A percentile compares a stretch with the other conserved stretches of the same genome.
Conservation (phyloP, 2,329 filamentous ascomycete genomes). For the Ophiosphaerella narmari region DNA sequence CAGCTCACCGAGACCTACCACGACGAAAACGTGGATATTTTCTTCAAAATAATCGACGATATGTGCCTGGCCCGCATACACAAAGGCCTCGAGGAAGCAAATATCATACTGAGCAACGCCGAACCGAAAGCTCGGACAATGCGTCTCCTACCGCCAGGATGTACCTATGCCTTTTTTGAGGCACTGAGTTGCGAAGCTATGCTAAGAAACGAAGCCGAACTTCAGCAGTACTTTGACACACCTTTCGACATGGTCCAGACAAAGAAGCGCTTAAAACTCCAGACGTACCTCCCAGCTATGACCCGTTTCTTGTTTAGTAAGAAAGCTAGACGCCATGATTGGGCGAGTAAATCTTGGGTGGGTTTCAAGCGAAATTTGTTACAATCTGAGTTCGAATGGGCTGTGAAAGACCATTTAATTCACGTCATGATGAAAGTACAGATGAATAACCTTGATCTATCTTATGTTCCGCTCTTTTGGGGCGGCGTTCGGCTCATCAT, state of each 20-base stretch:
- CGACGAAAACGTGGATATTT: conserved; percentile 50
- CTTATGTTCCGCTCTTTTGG: conserved; percentile 76
- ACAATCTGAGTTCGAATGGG: conserved; percentile 82
- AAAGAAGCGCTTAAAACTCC: conserved; percentile 77
- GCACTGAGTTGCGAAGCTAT: conserved; percentile 83
- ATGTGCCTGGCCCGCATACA: conserved; percentile 53
- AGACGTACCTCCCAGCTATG: conserved; percentile 78
- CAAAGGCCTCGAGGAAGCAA: conserved; percentile 49
- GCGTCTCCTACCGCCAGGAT: conserved; percentile 58
- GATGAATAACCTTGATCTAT: conserved; percentile 56
- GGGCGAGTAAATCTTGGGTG: conserved; percentile 72
- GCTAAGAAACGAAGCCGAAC: conserved; percentile 60
- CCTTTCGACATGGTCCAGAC: conserved; percentile 82
- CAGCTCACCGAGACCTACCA: conserved; percentile 51
- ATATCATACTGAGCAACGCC: conserved; percentile 47
- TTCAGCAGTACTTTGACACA: conserved; percentile 71
- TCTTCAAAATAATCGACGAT: conserved; percentile 52
- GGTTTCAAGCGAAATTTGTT: conserved; percentile 68
- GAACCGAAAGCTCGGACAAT: conserved; percentile 58
- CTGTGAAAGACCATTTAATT: conserved; percentile 74
- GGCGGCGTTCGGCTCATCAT: conserved; percentile 74
- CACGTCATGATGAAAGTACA: conserved; percentile 68
- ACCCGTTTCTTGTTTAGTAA: conserved; percentile 81
- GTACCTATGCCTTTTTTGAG: conserved; percentile 84
- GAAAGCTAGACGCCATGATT: conserved; percentile 65